Percentiles rank a stretch among this genome's conserved stretches.
phyloP scores from a whole-genome alignment of 225 moss, liverwort and hornwort genomes.

The Bryoerythrophyllum caledonicum region DNA sequence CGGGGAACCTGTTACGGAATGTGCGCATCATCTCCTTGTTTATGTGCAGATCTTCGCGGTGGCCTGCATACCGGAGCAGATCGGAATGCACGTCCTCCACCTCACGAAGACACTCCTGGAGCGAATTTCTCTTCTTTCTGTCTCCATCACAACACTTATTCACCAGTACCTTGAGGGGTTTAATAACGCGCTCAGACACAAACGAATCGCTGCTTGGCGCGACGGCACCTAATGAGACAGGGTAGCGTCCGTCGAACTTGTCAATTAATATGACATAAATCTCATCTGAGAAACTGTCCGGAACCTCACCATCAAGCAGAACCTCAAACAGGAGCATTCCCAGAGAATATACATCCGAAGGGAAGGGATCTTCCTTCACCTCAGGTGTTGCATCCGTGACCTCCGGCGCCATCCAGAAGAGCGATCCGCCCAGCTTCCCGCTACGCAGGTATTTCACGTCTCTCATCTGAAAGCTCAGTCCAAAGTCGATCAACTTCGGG shows the following conservation, averaged over 20 bases:
- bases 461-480: slow-evolving; percentile 22
- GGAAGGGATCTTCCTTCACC: slow-evolving; percentile 12
- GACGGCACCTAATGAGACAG: neutral
- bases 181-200: neutral
- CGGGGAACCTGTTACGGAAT: slow-evolving; percentile 18
- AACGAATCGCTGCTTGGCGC: slow-evolving; percentile 8
- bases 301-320: slow-evolving; percentile 27
- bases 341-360: slow-evolving; percentile 33
- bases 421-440: slow-evolving; percentile 1
- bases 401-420: slow-evolving; percentile 22
- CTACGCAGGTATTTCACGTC: slow-evolving; percentile 3
- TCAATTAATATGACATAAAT: neutral
- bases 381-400: neutral
- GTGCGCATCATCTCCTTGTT: slow-evolving; percentile 21
- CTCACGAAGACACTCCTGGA: neutral
- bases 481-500: slow-evolving; percentile 28
- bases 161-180: slow-evolving; percentile 5
- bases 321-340: slow-evolving; percentile 32
- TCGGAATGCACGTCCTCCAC: slow-evolving; percentile 15
- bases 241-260: neutral
- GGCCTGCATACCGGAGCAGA: neutral
- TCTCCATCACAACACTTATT: slow-evolving; percentile 1
- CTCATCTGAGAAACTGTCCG: slow-evolving; percentile 1
- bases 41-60: neutral
- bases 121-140: neutral